These are phyloP conservation scores for Trametopsis cervina DNA, from an alignment of 768 basidiomycete species.

Conservation along the genomic window DNA sequence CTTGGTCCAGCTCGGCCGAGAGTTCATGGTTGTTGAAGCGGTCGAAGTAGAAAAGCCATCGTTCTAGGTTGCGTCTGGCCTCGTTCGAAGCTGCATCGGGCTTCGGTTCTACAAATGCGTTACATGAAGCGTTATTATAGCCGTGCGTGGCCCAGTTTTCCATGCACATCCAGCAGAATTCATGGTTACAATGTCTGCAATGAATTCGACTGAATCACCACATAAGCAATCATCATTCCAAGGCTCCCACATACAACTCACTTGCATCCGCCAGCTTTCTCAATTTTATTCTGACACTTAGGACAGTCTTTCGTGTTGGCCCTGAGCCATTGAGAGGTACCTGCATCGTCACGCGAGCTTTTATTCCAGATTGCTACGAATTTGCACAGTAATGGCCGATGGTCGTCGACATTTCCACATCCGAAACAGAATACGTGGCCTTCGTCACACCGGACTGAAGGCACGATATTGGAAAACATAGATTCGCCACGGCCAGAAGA, in stretches of 20 bases:
- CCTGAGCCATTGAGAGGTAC: conserved; percentile 99
- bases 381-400: conserved; percentile 86
- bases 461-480: conserved; percentile 66
- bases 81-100: conserved; percentile 38
- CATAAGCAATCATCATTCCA: not conserved
- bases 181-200: conserved; percentile 95
- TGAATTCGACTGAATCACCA: conserved; percentile 79
- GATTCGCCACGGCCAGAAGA: conserved; percentile 59
- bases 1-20: conserved; percentile 88
- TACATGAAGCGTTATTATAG: conserved; percentile 27
- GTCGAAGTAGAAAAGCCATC: conserved; percentile 71
- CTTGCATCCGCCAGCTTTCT: conserved; percentile 99
- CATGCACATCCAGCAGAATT: conserved; percentile 99
- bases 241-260: conserved; percentile 38
- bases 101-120: conserved; percentile 70
- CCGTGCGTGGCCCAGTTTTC: conserved; percentile 30
- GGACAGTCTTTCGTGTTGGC: conserved; percentile 97
- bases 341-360: conserved; percentile 95
- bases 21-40: conserved; percentile 99
- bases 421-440: conserved; percentile 91
- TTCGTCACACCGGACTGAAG: conserved; percentile 81
- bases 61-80: conserved; percentile 22
- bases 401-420: conserved; percentile 81
- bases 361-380: conserved; percentile 89
- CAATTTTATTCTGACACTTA: conserved; percentile 93